phyloP scores from a whole-genome alignment of 2,329 filamentous ascomycete genomes.

The Fusarium nygamai region DNA sequence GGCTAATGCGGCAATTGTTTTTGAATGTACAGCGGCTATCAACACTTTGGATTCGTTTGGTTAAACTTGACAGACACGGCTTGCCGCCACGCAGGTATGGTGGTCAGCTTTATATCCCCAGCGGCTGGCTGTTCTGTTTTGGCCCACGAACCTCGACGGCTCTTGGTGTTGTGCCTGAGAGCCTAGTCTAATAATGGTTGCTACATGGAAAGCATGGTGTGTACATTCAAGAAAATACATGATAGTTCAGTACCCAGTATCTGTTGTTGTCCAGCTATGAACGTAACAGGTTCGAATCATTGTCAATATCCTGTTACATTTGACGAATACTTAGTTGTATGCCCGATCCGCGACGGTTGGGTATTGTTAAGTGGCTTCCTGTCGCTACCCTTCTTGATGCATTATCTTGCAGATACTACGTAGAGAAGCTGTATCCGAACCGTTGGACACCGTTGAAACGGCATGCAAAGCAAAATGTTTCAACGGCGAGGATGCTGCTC shows the following conservation, averaged over 20 bases:
- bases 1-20: constrained; percentile 10
- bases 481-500: background rate
- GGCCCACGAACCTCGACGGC: background rate
- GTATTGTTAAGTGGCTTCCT: constrained; percentile 23
- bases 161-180: background rate
- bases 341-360: background rate
- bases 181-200: constrained; percentile 12
- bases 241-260: background rate
- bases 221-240: constrained; percentile 4
- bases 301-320: constrained; percentile 2
- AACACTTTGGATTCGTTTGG: background rate
- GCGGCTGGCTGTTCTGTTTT: background rate
- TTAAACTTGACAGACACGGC: constrained; percentile 7
- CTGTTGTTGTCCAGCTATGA: constrained; percentile 4
- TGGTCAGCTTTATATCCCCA: constrained; percentile 7
- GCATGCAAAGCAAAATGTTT: constrained; percentile 6
- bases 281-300: background rate
- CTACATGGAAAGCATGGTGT: background rate
- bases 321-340: background rate
- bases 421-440: constrained; percentile 6
- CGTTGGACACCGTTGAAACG: constrained; percentile 15
- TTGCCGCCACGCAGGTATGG: background rate
- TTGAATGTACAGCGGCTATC: background rate
- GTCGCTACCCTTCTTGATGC: constrained; percentile 16
- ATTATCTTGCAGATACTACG: constrained; percentile 14